phyloP scores from a whole-genome alignment of 83 land plant species.

The Isoetes engelmannii region DNA sequence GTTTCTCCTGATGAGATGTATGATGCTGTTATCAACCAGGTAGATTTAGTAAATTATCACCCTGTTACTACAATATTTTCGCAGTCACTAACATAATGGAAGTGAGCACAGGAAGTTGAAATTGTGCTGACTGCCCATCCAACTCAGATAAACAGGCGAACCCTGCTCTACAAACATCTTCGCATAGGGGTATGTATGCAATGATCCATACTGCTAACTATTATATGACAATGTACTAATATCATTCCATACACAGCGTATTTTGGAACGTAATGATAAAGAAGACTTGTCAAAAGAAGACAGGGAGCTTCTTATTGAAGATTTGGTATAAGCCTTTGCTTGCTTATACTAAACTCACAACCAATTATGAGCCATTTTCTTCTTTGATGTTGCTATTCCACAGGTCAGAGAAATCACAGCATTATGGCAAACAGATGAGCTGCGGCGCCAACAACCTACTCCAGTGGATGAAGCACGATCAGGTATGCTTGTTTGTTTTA shows the following conservation, averaged over 20 bases:
- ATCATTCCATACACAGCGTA: slow-evolving; percentile 40
- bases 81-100: too few species aligned
- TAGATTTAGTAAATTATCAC: neutral
- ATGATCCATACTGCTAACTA: too few species aligned
- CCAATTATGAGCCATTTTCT: too few species aligned
- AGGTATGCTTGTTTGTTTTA: slow-evolving; percentile 34
- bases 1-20: slow-evolving; percentile 72
- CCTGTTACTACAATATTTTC: too few species aligned
- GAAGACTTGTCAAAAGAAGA: slow-evolving; percentile 76
- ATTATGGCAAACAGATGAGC: slow-evolving; percentile 95
- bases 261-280: slow-evolving; percentile 81
- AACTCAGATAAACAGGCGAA: slow-evolving; percentile 87
- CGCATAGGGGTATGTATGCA: slow-evolving; percentile 56
- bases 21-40: slow-evolving; percentile 83
- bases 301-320: slow-evolving; percentile 78
- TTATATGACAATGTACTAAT: too few species aligned
- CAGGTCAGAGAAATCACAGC: slow-evolving; percentile 85
- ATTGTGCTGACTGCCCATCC: slow-evolving; percentile 99
- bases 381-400: neutral
- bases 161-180: slow-evolving; percentile 86
- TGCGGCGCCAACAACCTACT: slow-evolving; percentile 83
- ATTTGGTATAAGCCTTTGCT: slow-evolving; percentile 46
- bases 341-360: too few species aligned
- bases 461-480: slow-evolving; percentile 93
- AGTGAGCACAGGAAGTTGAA: slow-evolving; percentile 61